Base-by-base conservation (phyloP, 805 yeast genomes). In the Candida fluviatilis region DNA sequence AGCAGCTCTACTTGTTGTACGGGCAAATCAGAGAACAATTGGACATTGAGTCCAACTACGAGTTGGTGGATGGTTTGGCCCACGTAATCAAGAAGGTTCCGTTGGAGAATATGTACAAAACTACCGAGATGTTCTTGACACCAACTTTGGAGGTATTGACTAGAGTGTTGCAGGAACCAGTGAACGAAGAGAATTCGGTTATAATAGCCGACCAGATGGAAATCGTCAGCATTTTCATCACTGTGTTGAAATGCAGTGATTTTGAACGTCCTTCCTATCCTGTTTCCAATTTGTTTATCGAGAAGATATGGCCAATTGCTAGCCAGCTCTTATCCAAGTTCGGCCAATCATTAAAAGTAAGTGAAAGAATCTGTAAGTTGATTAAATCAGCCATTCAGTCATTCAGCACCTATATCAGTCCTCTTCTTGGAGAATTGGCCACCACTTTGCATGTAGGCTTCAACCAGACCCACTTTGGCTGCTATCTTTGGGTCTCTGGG, bases 401-500 rank as follows among this genome's bases (percentile, higher is more conserved):
- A 11, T 81, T 76, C 56, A 75, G 75, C 37, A 63, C 70, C 8
- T 80, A 70, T 49, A 55, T 85, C 41, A 55, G 67, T 16, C 81
- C 84, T 2, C 67, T 84, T 17, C 64, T 90, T 14, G 75, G 79
- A 3, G 69, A 76, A 11, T 73, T 88, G 27, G 87, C 88, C 1
- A 80, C 74, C 38, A 61, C 82, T 35, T 69, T 89, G 39, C 82
- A 77, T 15, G 70, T 71, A 27, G 93, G 95, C 1, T 90, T 88
- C 62, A 71, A 78, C 32, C 62, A 64, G 18, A 82, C 83, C 15
- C 75, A 79, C 25, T 76, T 66, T 51, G 97, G 96, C 3, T 86
- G 95, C 56, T 89, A 83, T 54, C 63, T 90, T 39, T 90, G 95
- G 93, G 91, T 86, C 11, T 82, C 95, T 2, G 97, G 96, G 6